Conservation (phyloP, 805 yeast genomes). For the Lipomyces kockii region DNA sequence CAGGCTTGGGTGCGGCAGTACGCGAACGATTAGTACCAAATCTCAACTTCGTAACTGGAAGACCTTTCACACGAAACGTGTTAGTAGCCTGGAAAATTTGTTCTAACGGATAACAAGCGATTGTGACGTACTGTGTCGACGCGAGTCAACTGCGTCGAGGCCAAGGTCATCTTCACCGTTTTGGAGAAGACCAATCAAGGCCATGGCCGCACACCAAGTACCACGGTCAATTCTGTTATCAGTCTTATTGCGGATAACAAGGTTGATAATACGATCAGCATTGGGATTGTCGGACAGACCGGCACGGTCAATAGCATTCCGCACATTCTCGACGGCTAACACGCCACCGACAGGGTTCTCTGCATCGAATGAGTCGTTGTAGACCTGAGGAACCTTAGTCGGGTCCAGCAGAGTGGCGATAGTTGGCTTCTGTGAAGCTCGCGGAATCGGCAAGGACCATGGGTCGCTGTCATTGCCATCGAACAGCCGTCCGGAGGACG, state of each 20-base stretch:
- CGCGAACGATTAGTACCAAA: slow-evolving; percentile 4
- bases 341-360: slow-evolving; percentile 37
- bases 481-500: slow-evolving; percentile 23
- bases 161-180: slow-evolving; percentile 42
- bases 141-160: slow-evolving; percentile 41
- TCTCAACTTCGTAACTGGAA: slow-evolving; percentile 23
- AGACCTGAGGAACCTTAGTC: slow-evolving; percentile 30
- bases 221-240: slow-evolving; percentile 38
- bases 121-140: slow-evolving; percentile 28
- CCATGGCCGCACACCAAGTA: slow-evolving; percentile 45
- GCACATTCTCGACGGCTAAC: slow-evolving; percentile 28
- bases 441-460: slow-evolving; percentile 29
- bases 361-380: slow-evolving; percentile 34
- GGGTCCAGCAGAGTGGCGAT: slow-evolving; percentile 32
- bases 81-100: background rate
- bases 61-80: slow-evolving; percentile 9
- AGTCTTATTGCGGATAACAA: slow-evolving; percentile 34
- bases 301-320: slow-evolving; percentile 35
- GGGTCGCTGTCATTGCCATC: slow-evolving; percentile 25
- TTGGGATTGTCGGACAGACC: slow-evolving; percentile 22
- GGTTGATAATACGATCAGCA: slow-evolving; percentile 25
- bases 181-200: slow-evolving; percentile 45
- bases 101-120: background rate
- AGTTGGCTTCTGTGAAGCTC: slow-evolving; percentile 30
- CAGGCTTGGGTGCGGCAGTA: background rate